phyloP scores from a whole-genome alignment of 1,139 yeast species.

The Saccharomycopsis crataegensis region DNA sequence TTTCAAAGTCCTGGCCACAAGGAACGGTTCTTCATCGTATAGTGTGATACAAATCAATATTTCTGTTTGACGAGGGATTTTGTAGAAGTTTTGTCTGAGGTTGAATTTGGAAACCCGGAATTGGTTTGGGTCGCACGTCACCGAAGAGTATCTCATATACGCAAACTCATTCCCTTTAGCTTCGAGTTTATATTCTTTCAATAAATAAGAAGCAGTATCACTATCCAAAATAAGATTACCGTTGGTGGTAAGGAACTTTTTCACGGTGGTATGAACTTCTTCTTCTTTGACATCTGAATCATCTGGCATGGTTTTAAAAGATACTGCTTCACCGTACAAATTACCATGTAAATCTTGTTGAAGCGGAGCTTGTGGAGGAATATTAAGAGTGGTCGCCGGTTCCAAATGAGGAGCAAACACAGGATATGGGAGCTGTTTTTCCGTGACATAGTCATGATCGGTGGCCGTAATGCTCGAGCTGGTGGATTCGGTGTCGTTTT shows the following conservation, averaged over 20 bases:
- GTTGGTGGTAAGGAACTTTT: constrained; percentile 28
- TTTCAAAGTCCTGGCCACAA: constrained; percentile 85
- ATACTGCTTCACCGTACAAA: neutral
- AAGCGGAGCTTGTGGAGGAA: neutral
- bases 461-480: constrained; percentile 3
- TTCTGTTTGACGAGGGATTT: constrained; percentile 76
- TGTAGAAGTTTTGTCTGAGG: constrained; percentile 60
- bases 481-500: neutral
- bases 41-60: constrained; percentile 82
- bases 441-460: neutral
- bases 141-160: constrained; percentile 77
- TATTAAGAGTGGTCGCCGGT: neutral
- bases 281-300: neutral
- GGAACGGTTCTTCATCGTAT: constrained; percentile 86
- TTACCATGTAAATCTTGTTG: neutral
- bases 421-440: constrained; percentile 18
- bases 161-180: constrained; percentile 64
- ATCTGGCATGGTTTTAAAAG: neutral
- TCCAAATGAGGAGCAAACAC: neutral
- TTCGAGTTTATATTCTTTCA: constrained; percentile 37
- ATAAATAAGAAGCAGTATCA: constrained; percentile 50
- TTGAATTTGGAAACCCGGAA: constrained; percentile 69
- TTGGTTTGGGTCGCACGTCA: constrained; percentile 77
- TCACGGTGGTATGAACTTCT: neutral
- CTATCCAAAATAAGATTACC: constrained; percentile 65